A percentile compares a stretch with the other conserved stretches of the same genome.
Conservation (phyloP, 2,329 filamentous ascomycete genomes). For the Botryotinia narcissicola region DNA sequence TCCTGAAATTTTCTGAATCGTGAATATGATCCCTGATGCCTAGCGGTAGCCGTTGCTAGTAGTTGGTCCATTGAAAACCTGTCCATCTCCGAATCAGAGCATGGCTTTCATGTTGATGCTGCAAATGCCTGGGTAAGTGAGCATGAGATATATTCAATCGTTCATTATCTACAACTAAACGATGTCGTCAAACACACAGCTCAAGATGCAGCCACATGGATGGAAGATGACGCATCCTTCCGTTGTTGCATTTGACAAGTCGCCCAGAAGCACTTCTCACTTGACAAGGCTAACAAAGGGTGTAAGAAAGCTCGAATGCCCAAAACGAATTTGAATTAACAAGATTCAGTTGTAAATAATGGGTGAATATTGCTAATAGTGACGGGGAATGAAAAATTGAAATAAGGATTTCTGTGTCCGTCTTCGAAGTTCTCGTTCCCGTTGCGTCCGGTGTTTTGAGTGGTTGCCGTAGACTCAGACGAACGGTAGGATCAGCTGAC, state of each 20-base stretch:
- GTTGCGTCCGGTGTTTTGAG: not conserved
- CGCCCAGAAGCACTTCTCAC: not conserved
- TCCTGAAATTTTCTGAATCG: not conserved
- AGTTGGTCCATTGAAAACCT: not conserved
- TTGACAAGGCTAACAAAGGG: not conserved
- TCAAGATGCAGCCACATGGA: not conserved
- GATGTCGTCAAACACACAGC: not conserved
- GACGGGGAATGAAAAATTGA: not conserved
- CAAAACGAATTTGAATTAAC: conserved; percentile 28
- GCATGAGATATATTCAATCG: not conserved
- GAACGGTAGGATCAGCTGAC: not conserved
- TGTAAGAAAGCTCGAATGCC: not conserved
- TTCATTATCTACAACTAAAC: not conserved
- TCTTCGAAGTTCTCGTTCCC: not conserved
- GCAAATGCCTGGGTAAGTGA: not conserved
- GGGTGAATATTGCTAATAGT: not conserved
- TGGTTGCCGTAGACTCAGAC: not conserved
- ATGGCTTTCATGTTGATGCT: not conserved
- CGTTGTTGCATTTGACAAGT: not conserved
- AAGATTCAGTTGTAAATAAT: conserved; percentile 43
- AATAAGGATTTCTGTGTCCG: not conserved
- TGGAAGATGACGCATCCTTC: not conserved
- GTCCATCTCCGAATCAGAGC: not conserved
- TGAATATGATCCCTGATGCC: not conserved
- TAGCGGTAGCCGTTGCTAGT: not conserved